A percentile compares a stretch with the other conserved stretches of the same genome.
Conservation (phyloP, 768 basidiomycete genomes). For the Termitomyces sp. region DNA sequence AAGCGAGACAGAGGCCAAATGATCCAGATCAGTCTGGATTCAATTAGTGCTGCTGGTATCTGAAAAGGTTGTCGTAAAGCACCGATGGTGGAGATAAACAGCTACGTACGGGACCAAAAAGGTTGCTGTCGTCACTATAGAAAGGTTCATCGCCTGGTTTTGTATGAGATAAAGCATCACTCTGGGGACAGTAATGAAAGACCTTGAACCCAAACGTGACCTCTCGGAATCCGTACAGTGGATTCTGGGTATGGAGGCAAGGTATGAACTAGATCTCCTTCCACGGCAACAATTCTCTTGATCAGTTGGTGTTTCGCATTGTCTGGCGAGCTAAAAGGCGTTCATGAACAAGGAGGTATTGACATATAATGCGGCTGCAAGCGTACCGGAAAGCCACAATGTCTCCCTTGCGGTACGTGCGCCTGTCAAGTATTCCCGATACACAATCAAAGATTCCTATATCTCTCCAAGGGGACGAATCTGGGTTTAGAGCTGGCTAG, state of each 20-base stretch:
- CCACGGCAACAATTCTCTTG: slow-evolving; percentile 64
- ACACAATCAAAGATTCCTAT: slow-evolving; percentile 61
- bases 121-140: slow-evolving; percentile 69
- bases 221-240: slow-evolving; percentile 54
- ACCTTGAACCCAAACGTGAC: slow-evolving; percentile 78
- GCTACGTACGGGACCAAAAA: slow-evolving; percentile 61
- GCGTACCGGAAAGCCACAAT: slow-evolving; percentile 62
- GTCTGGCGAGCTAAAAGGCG: slow-evolving; percentile 52
- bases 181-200: slow-evolving; percentile 11
- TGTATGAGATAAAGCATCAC: not conserved
- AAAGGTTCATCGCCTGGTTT: slow-evolving; percentile 62
- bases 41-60: slow-evolving; percentile 49
- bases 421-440: slow-evolving; percentile 32
- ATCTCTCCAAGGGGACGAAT: slow-evolving; percentile 61
- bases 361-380: not conserved
- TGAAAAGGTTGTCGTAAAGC: slow-evolving; percentile 13
- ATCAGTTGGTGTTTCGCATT: slow-evolving; percentile 53
- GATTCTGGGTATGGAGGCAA: slow-evolving; percentile 64
- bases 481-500: slow-evolving; percentile 74
- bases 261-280: slow-evolving; percentile 64
- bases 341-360: not conserved
- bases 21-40: slow-evolving; percentile 48
- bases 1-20: slow-evolving; percentile 52
- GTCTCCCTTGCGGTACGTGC: slow-evolving; percentile 51
- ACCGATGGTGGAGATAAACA: slow-evolving; percentile 1